phyloP scores from a whole-genome alignment of 441 rosid species.

The Syzygium syzygioides region DNA sequence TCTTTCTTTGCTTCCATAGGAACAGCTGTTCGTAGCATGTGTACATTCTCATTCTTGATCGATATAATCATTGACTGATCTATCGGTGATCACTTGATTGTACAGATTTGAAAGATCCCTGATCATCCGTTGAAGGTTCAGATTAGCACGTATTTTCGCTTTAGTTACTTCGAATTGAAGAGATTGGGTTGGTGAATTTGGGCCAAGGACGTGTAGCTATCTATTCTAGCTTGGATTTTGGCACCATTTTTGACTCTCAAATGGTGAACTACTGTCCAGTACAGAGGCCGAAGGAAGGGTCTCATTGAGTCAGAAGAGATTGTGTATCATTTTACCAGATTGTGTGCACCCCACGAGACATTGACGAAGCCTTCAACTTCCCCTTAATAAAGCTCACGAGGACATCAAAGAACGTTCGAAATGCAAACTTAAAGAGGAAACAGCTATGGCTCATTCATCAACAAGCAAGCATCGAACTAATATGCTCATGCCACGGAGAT shows the following conservation, averaged over 20 bases:
- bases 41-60: neutral
- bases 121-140: neutral
- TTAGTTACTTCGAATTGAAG: neutral
- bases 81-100: neutral
- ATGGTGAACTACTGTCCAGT: neutral
- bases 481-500: constrained; percentile 31
- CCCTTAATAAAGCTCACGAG: neutral
- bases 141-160: neutral
- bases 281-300: neutral
- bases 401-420: neutral
- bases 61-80: neutral
- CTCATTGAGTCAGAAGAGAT: neutral
- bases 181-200: neutral
- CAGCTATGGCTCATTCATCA: neutral
- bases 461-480: neutral
- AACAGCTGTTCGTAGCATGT: neutral
- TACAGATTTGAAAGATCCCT: neutral
- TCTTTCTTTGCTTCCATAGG: neutral
- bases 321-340: neutral
- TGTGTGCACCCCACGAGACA: neutral
- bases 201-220: neutral
- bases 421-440: neutral
- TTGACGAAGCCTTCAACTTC: neutral
- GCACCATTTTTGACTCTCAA: neutral
- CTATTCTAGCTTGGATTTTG: neutral